Evolutionary conservation across 305 asterid genomes (phyloP).

Genomic region (Andrographis paniculata): DNA sequence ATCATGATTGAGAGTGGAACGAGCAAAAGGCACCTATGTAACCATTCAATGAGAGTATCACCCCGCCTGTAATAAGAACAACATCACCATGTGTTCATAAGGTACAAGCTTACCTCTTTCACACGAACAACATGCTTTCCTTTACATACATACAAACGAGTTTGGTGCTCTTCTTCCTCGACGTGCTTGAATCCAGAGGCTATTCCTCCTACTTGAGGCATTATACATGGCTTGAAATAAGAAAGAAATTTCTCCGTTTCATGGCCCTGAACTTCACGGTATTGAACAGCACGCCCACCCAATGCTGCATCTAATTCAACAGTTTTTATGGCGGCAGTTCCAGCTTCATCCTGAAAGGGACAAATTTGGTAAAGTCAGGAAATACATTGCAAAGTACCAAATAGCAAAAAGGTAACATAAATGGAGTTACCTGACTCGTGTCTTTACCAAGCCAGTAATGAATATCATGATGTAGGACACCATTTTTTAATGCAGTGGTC

Average conservation of each 20-base stretch:
- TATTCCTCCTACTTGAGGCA: conserved; percentile 71
- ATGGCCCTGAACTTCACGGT: conserved; percentile 85
- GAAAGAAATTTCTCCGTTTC: conserved; percentile 89
- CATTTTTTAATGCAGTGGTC: conserved; percentile 63
- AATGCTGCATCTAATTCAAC: conserved; percentile 80
- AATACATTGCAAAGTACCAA: conserved; percentile 8
- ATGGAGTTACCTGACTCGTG: conserved; percentile 58
- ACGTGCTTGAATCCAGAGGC: conserved; percentile 52
- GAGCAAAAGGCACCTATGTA: conserved; percentile 69
- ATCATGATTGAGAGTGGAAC: conserved; percentile 80
- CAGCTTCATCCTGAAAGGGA: conserved; percentile 44
- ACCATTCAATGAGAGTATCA: conserved; percentile 18
- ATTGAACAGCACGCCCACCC: conserved; percentile 82
- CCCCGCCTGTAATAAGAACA: conserved; percentile 7
- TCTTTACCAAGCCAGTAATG: conserved; percentile 86
- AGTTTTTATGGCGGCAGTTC: conserved; percentile 56
- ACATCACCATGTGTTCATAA: conserved; percentile 2
- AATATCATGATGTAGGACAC: conserved; percentile 69
- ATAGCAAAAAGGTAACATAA: not conserved
- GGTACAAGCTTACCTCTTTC: conserved; percentile 50
- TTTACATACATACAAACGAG: conserved; percentile 68
- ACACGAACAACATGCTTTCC: conserved; percentile 84
- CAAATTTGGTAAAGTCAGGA: conserved; percentile 17
- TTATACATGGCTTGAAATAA: conserved; percentile 82
- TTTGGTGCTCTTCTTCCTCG: conserved; percentile 44